Evolutionary conservation across 306 rosid species (phyloP).

Genomic region (Coriaria nepalensis): DNA sequence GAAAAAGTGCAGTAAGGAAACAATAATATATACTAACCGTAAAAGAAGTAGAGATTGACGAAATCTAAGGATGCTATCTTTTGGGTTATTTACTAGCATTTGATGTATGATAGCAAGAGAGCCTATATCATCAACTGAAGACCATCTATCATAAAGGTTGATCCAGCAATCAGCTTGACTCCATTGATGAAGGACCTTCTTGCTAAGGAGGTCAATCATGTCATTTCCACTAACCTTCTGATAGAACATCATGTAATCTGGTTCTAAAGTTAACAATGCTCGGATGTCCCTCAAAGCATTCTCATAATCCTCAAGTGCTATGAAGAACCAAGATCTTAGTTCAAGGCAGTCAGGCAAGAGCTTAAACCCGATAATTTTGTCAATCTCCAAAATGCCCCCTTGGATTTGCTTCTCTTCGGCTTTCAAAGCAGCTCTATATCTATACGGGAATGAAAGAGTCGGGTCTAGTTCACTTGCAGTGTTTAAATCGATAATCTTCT

Average conservation of each 20-base stretch:
- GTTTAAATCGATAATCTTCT: conserved; percentile 56
- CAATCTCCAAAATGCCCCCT: conserved; percentile 54
- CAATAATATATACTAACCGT: conserved; percentile 29
- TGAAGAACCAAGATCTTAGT: conserved; percentile 71
- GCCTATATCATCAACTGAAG: conserved; percentile 81
- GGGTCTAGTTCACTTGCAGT: conserved; percentile 75
- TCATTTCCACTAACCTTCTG: conserved; percentile 60
- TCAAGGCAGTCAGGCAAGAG: conserved; percentile 82
- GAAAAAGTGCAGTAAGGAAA: too few relatives aligned
- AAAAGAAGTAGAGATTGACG: conserved; percentile 77
- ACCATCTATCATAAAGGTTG: conserved; percentile 70
- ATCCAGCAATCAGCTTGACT: conserved; percentile 93
- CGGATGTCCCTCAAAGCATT: conserved; percentile 70
- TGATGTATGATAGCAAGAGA: conserved; percentile 76
- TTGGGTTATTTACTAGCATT: conserved; percentile 76
- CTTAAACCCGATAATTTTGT: conserved; percentile 59
- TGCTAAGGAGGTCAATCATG: conserved; percentile 54
- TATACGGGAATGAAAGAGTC: conserved; percentile 67
- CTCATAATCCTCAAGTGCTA: conserved; percentile 62
- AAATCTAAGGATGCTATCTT: conserved; percentile 69
- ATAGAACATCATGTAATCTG: conserved; percentile 55
- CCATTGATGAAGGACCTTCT: conserved; percentile 43
- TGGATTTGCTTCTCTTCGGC: conserved; percentile 49
- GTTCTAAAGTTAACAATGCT: conserved; percentile 75
- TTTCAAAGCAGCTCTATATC: conserved; percentile 48